Base-by-base conservation (phyloP, 805 yeast species). In the Monosporozyma aerobia region DNA sequence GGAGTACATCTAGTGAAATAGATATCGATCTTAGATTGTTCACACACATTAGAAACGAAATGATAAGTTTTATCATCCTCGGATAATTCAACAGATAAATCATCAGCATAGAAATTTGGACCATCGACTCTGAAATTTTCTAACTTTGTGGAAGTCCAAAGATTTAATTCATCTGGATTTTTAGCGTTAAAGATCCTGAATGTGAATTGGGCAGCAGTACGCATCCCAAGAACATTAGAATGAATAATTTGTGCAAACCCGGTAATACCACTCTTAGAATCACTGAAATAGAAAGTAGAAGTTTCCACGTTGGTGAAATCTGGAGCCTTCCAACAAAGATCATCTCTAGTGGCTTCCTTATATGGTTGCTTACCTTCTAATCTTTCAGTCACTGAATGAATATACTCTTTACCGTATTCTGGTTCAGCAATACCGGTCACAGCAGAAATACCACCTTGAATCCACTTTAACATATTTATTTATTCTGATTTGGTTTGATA, bases 391-490 rank as follows among this genome's bases (percentile, higher is more conserved):
- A 90, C 81, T n/a, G 97, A 80, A 63, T 85, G 92, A 59, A 94
- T 87, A 43, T 95, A 95, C 49, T 85, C 96, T 43, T 85, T 78
- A 51, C 99, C 99, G 63, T 94, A 94, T 65, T 86, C 96, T 27
- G 99, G 99, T 69, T 94, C 99, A 2, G 96, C 97, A 11, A 95
- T 81, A 52, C 99, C 99, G 5, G 97, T 92, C 47, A 90, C 94
- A 5, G 95, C 94, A n/a, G 97, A 87, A 51, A 87, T 76, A 59
- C 90, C 79, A 56, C 89, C 84, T 73, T 85, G 90, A 54, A 85
- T 85, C 90, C 90, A 85, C 79, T 82, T 84, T 51, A 85, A 72
- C 90, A 85, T 84, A 41, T 47, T 55, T 14, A 22, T 35, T 22
- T 5, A 19, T 14, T 27, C 7, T 27, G 7, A 27, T 27, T 27